Evolutionary conservation across 1,139 yeast genomes (phyloP).

Genomic region (Arxiozyma telluris): DNA sequence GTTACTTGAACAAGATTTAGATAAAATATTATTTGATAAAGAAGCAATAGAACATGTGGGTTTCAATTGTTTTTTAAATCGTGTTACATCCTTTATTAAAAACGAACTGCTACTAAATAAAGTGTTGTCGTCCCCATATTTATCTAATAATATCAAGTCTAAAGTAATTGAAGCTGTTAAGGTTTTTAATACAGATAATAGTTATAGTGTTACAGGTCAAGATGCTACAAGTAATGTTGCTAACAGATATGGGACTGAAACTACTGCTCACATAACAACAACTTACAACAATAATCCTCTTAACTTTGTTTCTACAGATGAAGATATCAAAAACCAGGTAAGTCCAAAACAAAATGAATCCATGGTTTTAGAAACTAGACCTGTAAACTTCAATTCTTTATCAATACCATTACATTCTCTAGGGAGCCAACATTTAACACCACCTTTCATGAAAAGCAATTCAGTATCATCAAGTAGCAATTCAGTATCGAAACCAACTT

Average conservation of each 20-base stretch:
- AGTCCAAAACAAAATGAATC: neutral
- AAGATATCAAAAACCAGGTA: neutral
- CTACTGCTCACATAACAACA: neutral
- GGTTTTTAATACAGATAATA: slow-evolving; percentile 1
- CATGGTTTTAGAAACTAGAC: neutral
- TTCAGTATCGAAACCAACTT: slow-evolving; percentile 1
- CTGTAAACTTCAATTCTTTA: neutral
- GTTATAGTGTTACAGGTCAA: neutral
- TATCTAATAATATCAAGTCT: slow-evolving; percentile 6
- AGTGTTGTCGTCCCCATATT: slow-evolving; percentile 9
- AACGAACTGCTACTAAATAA: slow-evolving; percentile 13
- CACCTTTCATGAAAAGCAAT: neutral
- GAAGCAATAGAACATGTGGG: slow-evolving; percentile 16
- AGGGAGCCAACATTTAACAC: neutral
- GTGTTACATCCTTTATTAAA: slow-evolving; percentile 11
- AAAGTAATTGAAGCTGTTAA: slow-evolving; percentile 7
- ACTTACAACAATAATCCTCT: neutral
- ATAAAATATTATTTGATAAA: slow-evolving; percentile 15
- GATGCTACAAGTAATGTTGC: neutral
- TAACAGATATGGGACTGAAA: neutral
- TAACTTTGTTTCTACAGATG: neutral
- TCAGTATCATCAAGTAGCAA: neutral
- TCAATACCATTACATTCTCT: neutral
- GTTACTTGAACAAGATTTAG: slow-evolving; percentile 13
- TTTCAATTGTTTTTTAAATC: slow-evolving; percentile 13